These are phyloP conservation scores for Cardamine chenopodiifolia DNA, from an alignment of 345 rosid genomes.

Conservation along the genomic window DNA sequence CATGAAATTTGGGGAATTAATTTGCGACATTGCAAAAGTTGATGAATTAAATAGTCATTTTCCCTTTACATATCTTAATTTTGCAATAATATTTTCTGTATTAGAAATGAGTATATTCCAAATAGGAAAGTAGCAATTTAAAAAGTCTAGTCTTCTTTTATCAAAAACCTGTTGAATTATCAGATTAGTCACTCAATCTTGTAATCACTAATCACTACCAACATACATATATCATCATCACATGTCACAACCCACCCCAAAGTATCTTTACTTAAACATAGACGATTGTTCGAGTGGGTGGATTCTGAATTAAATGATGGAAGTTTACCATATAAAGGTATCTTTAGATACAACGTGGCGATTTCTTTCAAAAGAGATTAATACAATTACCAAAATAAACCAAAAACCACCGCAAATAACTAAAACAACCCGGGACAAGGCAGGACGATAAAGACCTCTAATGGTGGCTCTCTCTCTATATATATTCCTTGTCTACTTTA, in stretches of 20 bases:
- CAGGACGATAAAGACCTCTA: constrained; percentile 36
- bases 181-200: background rate
- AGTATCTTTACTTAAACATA: background rate
- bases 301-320: constrained; percentile 25
- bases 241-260: background rate
- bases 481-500: constrained; percentile 40
- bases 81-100: background rate
- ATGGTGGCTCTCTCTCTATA: constrained; percentile 6
- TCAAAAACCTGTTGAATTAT: background rate
- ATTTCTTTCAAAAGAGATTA: constrained; percentile 26
- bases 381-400: constrained; percentile 29
- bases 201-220: background rate
- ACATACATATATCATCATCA: background rate
- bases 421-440: constrained; percentile 19
- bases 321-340: constrained; percentile 20
- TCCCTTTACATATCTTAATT: no score
- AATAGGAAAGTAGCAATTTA: background rate
- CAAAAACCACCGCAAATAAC: constrained; percentile 22
- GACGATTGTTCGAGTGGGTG: background rate
- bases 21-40: no score
- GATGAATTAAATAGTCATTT: no score
- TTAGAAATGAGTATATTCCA: background rate
- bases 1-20: no score
- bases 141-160: background rate
- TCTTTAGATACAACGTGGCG: constrained; percentile 5